Percentiles rank a stretch among this genome's conserved stretches.
Evolutionary conservation across 768 basidiomycete species (phyloP).

Genomic region (Boletus vinaceobasis): DNA sequence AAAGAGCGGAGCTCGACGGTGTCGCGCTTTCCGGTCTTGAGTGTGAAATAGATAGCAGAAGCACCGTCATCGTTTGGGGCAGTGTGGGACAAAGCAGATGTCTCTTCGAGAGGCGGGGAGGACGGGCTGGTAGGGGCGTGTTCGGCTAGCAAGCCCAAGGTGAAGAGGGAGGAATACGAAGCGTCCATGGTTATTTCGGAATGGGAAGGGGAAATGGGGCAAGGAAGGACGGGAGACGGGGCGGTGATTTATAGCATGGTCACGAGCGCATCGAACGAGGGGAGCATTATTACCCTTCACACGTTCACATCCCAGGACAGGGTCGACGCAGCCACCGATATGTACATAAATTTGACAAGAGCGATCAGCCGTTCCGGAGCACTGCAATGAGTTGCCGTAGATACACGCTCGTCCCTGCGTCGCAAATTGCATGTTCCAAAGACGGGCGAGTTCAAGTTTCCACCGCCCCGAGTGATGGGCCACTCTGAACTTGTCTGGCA

Average conservation of each 20-base stretch:
- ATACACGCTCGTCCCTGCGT: too few species aligned
- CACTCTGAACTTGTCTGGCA: too few species aligned
- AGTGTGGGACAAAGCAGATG: background rate
- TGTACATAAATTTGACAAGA: too few species aligned
- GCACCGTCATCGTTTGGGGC: slow-evolving; percentile 21
- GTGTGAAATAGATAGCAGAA: slow-evolving; percentile 47
- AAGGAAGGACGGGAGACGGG: too few species aligned
- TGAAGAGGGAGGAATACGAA: slow-evolving; percentile 62
- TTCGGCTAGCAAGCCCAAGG: slow-evolving; percentile 51
- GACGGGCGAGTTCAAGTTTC: too few species aligned
- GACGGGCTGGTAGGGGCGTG: slow-evolving; percentile 8
- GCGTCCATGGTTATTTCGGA: slow-evolving; percentile 8
- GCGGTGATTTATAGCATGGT: slow-evolving; percentile 15
- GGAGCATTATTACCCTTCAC: background rate
- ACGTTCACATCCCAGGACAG: slow-evolving; percentile 13
- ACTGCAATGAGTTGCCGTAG: slow-evolving; percentile 21
- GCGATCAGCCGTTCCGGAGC: slow-evolving; percentile 2
- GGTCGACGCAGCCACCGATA: too few species aligned
- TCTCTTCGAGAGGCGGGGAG: too few species aligned
- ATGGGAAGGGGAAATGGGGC: too few species aligned
- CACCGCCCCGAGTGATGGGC: too few species aligned
- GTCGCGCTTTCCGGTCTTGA: slow-evolving; percentile 40
- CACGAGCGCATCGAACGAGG: too few species aligned
- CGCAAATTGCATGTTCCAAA: too few species aligned
- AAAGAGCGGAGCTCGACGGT: slow-evolving; percentile 50